Conservation (phyloP, 352 stramenopile genomes). For the Phytophthora macrochlamydospora region DNA sequence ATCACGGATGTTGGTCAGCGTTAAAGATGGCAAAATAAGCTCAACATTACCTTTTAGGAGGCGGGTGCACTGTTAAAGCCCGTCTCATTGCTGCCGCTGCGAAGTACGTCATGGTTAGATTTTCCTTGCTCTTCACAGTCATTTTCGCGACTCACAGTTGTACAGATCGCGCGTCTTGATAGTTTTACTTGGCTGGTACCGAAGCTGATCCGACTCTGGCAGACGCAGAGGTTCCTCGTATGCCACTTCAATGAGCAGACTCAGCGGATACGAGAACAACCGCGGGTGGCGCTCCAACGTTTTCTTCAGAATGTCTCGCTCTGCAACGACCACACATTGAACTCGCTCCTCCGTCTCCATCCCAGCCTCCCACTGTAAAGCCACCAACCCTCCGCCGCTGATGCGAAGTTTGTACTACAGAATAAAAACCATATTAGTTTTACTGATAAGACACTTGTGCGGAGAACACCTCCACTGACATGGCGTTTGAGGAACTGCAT, state of each 20-base stretch:
- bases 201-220: conserved; percentile 61
- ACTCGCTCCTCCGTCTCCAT: conserved; percentile 67
- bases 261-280: conserved; percentile 43
- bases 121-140: neutral
- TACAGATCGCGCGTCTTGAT: conserved; percentile 50
- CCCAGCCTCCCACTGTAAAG: conserved; percentile 61
- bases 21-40: no score
- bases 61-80: no score
- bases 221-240: conserved; percentile 63
- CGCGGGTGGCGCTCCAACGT: conserved; percentile 35
- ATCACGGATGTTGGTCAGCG: no score
- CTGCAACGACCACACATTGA: conserved; percentile 62
- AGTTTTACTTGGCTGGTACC: conserved; percentile 47
- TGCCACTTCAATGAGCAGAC: conserved; percentile 48
- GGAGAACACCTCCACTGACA: conserved; percentile 32
- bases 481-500: conserved; percentile 67
- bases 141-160: conserved; percentile 16
- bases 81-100: no score
- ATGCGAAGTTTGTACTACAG: conserved; percentile 69
- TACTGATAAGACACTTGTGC: neutral
- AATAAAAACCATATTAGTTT: conserved; percentile 1
- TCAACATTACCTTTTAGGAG: no score
- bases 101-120: neutral
- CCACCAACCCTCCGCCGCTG: conserved; percentile 53
- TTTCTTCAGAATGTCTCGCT: conserved; percentile 60